These are phyloP conservation scores for Kickxella alabastrina DNA, from an alignment of 192 early-diverging fungal genomes.

Conservation along the genomic window DNA sequence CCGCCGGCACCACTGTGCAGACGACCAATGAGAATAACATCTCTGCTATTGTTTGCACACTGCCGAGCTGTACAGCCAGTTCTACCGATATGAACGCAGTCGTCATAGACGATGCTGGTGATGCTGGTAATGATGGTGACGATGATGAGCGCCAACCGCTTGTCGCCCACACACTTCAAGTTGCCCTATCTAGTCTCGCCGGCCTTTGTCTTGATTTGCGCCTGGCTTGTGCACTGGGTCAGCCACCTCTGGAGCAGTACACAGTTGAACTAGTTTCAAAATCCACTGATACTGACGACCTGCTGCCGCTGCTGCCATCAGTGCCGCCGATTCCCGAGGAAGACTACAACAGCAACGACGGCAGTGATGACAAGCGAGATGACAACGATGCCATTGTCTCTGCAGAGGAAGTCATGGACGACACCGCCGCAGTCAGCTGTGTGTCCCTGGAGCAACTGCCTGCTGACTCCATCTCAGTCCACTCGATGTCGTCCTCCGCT, in stretches of 20 bases:
- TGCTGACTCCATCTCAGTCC: neutral
- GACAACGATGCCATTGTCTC: too few relatives aligned
- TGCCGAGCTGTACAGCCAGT: neutral
- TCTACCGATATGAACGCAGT: neutral
- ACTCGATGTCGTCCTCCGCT: neutral
- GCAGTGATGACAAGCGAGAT: neutral
- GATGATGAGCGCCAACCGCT: neutral
- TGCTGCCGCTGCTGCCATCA: neutral
- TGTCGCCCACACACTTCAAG: neutral
- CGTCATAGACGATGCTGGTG: neutral
- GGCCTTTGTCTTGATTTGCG: neutral
- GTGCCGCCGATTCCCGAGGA: neutral
- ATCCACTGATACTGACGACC: constrained; percentile 1
- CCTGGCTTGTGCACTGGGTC: too few relatives aligned
- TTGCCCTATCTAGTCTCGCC: neutral
- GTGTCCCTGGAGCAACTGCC: neutral
- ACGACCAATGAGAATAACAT: neutral
- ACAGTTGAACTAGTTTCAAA: neutral
- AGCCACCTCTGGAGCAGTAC: too few relatives aligned
- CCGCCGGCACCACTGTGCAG: neutral
- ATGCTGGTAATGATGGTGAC: too few relatives aligned
- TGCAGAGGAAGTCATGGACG: too few relatives aligned
- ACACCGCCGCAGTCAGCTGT: constrained; percentile 6
- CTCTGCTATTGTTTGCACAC: too few relatives aligned
- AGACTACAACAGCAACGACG: neutral